These are phyloP conservation scores for Saitozyma podzolica DNA, from an alignment of 768 basidiomycete species.

Conservation along the genomic window DNA sequence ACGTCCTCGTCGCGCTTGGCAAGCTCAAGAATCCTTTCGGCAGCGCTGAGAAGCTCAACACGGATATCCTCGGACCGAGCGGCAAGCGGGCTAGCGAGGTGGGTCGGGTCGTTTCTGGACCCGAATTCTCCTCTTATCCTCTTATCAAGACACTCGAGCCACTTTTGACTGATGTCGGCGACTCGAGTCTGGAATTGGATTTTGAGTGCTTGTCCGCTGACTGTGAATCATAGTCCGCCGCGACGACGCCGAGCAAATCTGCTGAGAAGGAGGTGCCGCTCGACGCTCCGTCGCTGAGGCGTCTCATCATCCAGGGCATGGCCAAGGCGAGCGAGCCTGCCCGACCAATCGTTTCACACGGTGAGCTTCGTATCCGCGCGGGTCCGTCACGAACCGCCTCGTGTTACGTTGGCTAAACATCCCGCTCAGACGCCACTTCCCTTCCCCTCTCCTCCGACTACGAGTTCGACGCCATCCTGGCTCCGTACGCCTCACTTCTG, in stretches of 20 bases:
- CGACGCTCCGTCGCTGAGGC: conserved; percentile 37
- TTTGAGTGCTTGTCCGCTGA: neutral
- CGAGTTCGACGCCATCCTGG: conserved; percentile 47
- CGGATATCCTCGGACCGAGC: conserved; percentile 40
- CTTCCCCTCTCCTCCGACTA: conserved; percentile 37
- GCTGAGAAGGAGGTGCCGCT: conserved; percentile 39
- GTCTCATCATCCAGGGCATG: conserved; percentile 46
- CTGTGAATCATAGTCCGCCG: conserved; percentile 23
- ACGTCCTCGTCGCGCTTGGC: conserved; percentile 82
- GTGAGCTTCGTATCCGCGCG: conserved; percentile 16
- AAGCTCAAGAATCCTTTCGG: conserved; percentile 59
- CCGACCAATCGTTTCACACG: conserved; percentile 26
- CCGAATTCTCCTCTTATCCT: too few relatives aligned
- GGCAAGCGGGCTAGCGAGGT: conserved; percentile 40
- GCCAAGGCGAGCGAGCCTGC: conserved; percentile 40
- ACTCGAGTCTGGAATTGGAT: neutral
- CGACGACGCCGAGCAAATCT: conserved; percentile 13
- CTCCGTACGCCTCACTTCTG: conserved; percentile 46
- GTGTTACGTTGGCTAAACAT: neutral
- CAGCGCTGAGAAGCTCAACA: conserved; percentile 43
- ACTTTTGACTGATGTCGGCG: too few relatives aligned
- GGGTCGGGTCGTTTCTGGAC: conserved; percentile 11
- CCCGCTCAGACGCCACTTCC: conserved; percentile 16
- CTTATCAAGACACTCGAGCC: too few relatives aligned
- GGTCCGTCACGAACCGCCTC: neutral